Percentiles rank a stretch among this genome's conserved stretches.
These are phyloP conservation scores for Cyclotella choctawhatcheeana DNA, from an alignment of 108 stramenopile species.

Conservation along the genomic window DNA sequence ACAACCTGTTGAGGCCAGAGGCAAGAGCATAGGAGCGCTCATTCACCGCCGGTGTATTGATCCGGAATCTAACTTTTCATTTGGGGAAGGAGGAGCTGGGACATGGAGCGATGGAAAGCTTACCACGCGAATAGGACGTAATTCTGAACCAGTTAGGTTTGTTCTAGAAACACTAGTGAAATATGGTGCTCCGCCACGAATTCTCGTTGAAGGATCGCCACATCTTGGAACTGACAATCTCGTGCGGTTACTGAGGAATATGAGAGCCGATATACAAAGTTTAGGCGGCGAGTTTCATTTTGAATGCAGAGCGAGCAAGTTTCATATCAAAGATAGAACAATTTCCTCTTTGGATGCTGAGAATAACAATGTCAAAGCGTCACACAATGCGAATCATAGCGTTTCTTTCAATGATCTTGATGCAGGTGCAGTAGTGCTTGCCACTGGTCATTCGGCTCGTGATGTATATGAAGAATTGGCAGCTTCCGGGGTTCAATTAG, in stretches of 20 bases:
- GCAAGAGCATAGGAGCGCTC: conserved; percentile 89
- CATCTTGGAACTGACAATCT: conserved; percentile 96
- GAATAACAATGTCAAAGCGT: conserved; percentile 22
- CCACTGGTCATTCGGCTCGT: conserved; percentile 93
- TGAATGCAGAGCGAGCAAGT: conserved; percentile 72
- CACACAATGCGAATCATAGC: conserved; percentile 15
- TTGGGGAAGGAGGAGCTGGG: conserved; percentile 97
- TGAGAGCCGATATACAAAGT: conserved; percentile 68
- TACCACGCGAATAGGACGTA: conserved; percentile 92
- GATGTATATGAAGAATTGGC: conserved; percentile 90
- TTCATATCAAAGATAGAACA: conserved; percentile 56
- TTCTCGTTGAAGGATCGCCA: conserved; percentile 91
- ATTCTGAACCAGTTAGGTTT: conserved; percentile 64
- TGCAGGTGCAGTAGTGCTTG: conserved; percentile 88
- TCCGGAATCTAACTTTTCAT: conserved; percentile 87
- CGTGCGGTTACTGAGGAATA: conserved; percentile 79
- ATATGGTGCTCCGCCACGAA: conserved; percentile 87
- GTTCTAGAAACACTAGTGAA: conserved; percentile 86
- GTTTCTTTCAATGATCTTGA: conserved; percentile 38
- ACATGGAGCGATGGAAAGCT: conserved; percentile 97
- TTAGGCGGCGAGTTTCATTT: conserved; percentile 86
- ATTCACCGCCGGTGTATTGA: conserved; percentile 68
- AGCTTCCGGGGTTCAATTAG: conserved; percentile 67
- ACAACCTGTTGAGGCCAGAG: conserved; percentile 90
- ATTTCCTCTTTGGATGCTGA: conserved; percentile 55